Percentiles rank a stretch among this genome's conserved stretches.
These are phyloP conservation scores for Lachnellula hyalina DNA, from an alignment of 2,329 filamentous ascomycete species.

Conservation along the genomic window DNA sequence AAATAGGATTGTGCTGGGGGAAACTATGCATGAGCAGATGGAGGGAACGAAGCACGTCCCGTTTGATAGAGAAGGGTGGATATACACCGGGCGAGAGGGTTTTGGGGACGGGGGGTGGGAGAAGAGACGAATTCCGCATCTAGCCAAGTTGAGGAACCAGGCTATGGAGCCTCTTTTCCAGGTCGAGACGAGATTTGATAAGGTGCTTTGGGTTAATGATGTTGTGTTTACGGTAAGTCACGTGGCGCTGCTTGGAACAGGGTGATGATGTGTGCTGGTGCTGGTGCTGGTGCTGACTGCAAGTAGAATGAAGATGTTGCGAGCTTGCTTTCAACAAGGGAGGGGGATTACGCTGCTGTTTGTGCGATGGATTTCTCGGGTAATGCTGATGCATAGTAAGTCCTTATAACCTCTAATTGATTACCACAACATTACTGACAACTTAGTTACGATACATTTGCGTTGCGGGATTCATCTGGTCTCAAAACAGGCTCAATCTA, in stretches of 20 bases:
- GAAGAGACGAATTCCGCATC: constrained; percentile 59
- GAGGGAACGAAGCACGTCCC: constrained; percentile 12
- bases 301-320: constrained; percentile 50
- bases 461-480: constrained; percentile 49
- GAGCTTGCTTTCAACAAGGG: constrained; percentile 50
- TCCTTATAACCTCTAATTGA: not conserved
- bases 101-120: constrained; percentile 24
- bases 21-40: constrained; percentile 15
- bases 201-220: constrained; percentile 58
- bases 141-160: constrained; percentile 58
- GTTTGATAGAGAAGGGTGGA: constrained; percentile 48
- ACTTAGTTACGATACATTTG: constrained; percentile 54
- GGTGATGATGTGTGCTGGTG: not conserved
- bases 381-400: constrained; percentile 36
- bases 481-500: constrained; percentile 45
- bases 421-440: not conserved
- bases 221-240: constrained; percentile 52
- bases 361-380: constrained; percentile 56
- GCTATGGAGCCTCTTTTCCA: constrained; percentile 38
- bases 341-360: constrained; percentile 54
- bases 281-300: not conserved
- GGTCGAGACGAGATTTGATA: constrained; percentile 39
- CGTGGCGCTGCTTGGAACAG: not conserved
- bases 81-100: constrained; percentile 49
- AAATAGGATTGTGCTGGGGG: constrained; percentile 16